phyloP scores from a whole-genome alignment of 2,329 filamentous ascomycete species.

The Aspergillus caelatus region DNA sequence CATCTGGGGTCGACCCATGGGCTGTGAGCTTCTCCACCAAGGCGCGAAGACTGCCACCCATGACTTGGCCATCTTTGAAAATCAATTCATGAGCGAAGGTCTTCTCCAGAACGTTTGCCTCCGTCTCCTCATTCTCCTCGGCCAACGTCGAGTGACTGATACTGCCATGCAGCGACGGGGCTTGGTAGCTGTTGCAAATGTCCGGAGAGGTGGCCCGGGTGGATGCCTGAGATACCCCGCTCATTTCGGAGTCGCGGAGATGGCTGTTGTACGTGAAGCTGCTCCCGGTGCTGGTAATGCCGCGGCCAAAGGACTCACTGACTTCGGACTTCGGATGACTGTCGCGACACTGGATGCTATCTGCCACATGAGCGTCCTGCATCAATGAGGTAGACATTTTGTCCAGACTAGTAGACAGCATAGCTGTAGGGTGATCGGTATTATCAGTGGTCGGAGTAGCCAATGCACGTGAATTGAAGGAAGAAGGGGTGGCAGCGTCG shows the following conservation, averaged over 20 bases:
- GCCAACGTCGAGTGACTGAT: conserved; percentile 65
- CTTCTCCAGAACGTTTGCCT: conserved; percentile 83
- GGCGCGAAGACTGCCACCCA: conserved; percentile 85
- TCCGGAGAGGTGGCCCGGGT: conserved; percentile 90
- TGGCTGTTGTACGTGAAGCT: conserved; percentile 76
- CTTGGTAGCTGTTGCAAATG: conserved; percentile 56
- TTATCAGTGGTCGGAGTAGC: conserved; percentile 32
- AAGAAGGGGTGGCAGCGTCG: conserved; percentile 43
- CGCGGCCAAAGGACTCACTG: conserved; percentile 58
- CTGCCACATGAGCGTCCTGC: conserved; percentile 27
- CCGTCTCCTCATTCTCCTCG: conserved; percentile 78
- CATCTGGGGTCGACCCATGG: conserved; percentile 88
- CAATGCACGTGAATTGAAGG: conserved; percentile 47
- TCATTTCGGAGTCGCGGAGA: conserved; percentile 75
- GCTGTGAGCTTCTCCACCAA: conserved; percentile 93
- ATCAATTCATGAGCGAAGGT: conserved; percentile 90
- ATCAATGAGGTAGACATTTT: conserved; percentile 31
- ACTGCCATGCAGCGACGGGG: conserved; percentile 70
- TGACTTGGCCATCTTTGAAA: conserved; percentile 94
- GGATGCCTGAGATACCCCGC: conserved; percentile 77
- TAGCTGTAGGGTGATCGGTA: conserved; percentile 29
- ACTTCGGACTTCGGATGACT: conserved; percentile 35
- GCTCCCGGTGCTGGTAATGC: conserved; percentile 75
- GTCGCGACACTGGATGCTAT: conserved; percentile 35
- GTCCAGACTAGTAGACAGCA: conserved; percentile 30